phyloP scores from a whole-genome alignment of 371 early-diverging fungal genomes.

The Cokeromyces recurvatus region DNA sequence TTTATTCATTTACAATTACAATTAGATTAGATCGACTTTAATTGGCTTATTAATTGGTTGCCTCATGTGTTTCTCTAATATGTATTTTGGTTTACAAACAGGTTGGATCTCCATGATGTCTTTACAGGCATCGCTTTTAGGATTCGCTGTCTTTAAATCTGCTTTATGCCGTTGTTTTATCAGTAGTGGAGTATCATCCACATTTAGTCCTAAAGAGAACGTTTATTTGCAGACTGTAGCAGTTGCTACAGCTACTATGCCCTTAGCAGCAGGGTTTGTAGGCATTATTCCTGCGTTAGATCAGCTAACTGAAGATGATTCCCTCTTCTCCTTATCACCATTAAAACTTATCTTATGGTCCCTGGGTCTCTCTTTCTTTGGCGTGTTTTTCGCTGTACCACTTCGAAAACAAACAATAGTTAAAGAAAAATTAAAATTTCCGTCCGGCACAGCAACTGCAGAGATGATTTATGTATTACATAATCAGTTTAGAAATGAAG shows the following conservation, averaged over 20 bases:
- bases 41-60: conserved; percentile 64
- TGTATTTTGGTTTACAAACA: conserved; percentile 80
- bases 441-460: conserved; percentile 82
- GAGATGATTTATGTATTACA: conserved; percentile 77
- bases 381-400: conserved; percentile 85
- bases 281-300: conserved; percentile 70
- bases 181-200: not conserved
- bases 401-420: conserved; percentile 73
- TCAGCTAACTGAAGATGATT: conserved; percentile 51
- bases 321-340: conserved; percentile 35
- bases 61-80: conserved; percentile 73
- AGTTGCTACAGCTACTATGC: conserved; percentile 84
- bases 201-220: conserved; percentile 73
- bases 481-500: not conserved
- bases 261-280: conserved; percentile 71
- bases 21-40: conserved; percentile 48
- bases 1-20: too few species aligned
- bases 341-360: conserved; percentile 67
- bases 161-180: conserved; percentile 25
- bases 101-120: conserved; percentile 87
- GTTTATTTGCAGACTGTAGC: conserved; percentile 75
- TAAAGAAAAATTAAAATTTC: conserved; percentile 73
- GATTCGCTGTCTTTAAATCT: conserved; percentile 67
- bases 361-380: conserved; percentile 74
- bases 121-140: conserved; percentile 69